Percentiles rank a stretch among this genome's conserved stretches.
phyloP scores from a whole-genome alignment of 768 basidiomycete genomes.

The Russula foetens region DNA sequence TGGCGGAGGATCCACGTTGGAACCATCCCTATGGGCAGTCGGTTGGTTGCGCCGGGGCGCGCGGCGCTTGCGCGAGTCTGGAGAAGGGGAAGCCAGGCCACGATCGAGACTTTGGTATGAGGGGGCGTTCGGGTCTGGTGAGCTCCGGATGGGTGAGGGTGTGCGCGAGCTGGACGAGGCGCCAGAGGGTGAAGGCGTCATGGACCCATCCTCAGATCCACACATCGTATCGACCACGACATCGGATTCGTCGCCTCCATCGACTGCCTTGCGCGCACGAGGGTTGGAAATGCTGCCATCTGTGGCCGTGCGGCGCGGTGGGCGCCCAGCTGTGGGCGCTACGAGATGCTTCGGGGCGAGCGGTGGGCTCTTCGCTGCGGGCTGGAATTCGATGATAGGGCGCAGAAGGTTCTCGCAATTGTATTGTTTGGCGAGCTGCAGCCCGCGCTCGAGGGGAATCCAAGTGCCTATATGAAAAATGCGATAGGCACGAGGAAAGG shows the following conservation, averaged over 20 bases:
- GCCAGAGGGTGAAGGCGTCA: conserved; percentile 84
- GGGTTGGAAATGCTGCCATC: conserved; percentile 25
- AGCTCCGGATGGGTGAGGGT: conserved; percentile 77
- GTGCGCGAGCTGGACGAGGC: conserved; percentile 86
- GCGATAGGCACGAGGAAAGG: neutral
- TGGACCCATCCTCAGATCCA: conserved; percentile 80
- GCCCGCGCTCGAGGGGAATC: conserved; percentile 91
- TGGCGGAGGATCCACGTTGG: conserved; percentile 36
- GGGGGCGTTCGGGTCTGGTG: conserved; percentile 39
- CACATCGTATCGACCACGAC: conserved; percentile 56
- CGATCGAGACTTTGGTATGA: conserved; percentile 33
- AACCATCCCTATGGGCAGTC: conserved; percentile 32
- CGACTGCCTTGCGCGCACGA: conserved; percentile 46
- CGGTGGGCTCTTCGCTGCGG: conserved; percentile 84
- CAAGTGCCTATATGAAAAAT: conserved; percentile 72
- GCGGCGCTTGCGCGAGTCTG: conserved; percentile 38
- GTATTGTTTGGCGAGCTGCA: conserved; percentile 84
- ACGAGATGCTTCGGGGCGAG: conserved; percentile 95
- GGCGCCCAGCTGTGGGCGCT: conserved; percentile 49
- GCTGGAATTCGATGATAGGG: conserved; percentile 91
- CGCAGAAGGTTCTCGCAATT: conserved; percentile 81
- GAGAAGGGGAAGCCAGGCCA: conserved; percentile 30
- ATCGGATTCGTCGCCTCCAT: conserved; percentile 42
- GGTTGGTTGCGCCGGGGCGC: conserved; percentile 37
- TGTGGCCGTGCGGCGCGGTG: conserved; percentile 26